A percentile compares a stretch with the other conserved stretches of the same genome.
phyloP scores from a whole-genome alignment of 208 protist species.

The Acanthamoeba royreba region DNA sequence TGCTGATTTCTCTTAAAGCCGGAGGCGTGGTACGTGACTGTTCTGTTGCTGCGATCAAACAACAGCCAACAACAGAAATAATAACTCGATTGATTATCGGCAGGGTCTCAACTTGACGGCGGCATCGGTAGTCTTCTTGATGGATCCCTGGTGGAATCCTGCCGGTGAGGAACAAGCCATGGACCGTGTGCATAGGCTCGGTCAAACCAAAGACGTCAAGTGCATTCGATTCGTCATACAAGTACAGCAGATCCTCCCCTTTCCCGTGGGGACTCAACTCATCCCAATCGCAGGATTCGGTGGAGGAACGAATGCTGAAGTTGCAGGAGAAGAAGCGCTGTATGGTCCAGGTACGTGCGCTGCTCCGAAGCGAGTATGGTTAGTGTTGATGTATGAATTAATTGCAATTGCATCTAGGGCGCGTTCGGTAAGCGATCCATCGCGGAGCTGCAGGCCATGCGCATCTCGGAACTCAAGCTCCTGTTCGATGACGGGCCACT shows the following conservation, averaged over 20 bases:
- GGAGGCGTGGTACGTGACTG: constrained; percentile 46
- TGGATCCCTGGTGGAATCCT: constrained; percentile 72
- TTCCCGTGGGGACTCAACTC: background rate
- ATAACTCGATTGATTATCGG: no score
- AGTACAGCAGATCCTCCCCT: background rate
- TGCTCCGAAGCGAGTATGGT: background rate
- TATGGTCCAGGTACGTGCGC: background rate
- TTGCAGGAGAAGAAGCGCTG: constrained; percentile 64
- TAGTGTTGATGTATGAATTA: background rate
- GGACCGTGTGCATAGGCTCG: constrained; percentile 64
- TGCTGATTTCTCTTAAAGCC: constrained; percentile 64
- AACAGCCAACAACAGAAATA: no score
- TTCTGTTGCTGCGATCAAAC: no score
- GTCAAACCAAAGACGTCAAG: constrained; percentile 58
- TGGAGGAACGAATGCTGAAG: constrained; percentile 69
- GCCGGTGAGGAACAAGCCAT: constrained; percentile 70
- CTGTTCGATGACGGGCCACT: background rate
- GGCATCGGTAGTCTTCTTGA: constrained; percentile 66
- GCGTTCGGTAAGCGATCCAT: constrained; percentile 8
- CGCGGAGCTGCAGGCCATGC: background rate
- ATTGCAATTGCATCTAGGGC: no score
- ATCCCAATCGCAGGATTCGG: background rate
- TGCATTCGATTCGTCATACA: constrained; percentile 64
- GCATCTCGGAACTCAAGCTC: constrained; percentile 11
- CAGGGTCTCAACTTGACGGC: constrained; percentile 73